These are phyloP conservation scores for Eimeria praecox DNA, from an alignment of 169 alveolate genomes.

Conservation along the genomic window DNA sequence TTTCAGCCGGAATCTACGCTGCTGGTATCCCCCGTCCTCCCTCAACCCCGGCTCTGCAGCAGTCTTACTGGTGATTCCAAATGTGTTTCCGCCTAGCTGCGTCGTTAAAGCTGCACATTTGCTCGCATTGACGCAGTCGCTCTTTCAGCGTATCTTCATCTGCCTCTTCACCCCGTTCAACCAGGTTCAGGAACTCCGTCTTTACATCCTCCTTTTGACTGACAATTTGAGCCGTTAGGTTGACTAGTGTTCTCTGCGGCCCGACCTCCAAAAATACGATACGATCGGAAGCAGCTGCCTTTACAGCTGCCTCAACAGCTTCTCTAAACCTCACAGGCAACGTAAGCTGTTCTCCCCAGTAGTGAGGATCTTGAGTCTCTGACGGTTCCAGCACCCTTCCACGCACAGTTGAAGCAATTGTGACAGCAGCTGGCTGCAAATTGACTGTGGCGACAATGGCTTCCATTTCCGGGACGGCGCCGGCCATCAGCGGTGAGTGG, in stretches of 20 bases:
- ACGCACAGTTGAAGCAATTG: slow-evolving; percentile 59
- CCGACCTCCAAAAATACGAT: slow-evolving; percentile 76
- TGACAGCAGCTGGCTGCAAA: slow-evolving; percentile 5
- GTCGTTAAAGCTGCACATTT: too few relatives aligned
- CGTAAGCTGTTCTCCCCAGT: slow-evolving; percentile 84
- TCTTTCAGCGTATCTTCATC: too few relatives aligned
- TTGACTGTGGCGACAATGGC: slow-evolving; percentile 31
- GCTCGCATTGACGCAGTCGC: too few relatives aligned
- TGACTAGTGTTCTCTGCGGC: slow-evolving; percentile 64
- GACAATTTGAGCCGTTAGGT: slow-evolving; percentile 32
- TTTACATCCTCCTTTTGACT: too few relatives aligned
- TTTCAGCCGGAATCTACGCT: too few relatives aligned
- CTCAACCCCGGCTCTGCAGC: too few relatives aligned
- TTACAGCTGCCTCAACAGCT: slow-evolving; percentile 37
- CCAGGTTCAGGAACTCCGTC: too few relatives aligned
- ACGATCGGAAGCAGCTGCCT: background rate
- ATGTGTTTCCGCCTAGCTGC: too few relatives aligned
- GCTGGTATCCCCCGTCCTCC: too few relatives aligned
- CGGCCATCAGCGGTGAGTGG: slow-evolving; percentile 78
- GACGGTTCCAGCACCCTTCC: slow-evolving; percentile 64
- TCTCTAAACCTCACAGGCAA: too few relatives aligned
- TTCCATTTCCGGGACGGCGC: slow-evolving; percentile 56
- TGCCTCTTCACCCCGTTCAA: too few relatives aligned
- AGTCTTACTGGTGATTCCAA: too few relatives aligned
- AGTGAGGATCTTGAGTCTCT: slow-evolving; percentile 56